A percentile compares a stretch with the other conserved stretches of the same genome.
phyloP scores from a whole-genome alignment of 2,329 filamentous ascomycete species.

The Macrophomina phaseolina region DNA sequence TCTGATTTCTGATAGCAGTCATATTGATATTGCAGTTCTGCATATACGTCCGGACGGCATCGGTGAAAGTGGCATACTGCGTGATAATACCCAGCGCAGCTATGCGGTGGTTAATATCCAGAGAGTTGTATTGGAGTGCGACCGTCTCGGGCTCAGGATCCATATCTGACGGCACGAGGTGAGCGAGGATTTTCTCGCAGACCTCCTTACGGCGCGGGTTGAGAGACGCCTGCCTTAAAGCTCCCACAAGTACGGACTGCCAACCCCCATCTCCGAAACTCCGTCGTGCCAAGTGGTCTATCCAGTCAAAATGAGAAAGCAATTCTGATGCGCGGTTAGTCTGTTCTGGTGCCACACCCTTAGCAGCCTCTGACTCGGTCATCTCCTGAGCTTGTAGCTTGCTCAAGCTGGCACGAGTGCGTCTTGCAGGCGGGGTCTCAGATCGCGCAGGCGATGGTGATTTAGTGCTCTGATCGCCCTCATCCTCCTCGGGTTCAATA shows the following conservation, averaged over 20 bases:
- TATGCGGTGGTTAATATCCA: slow-evolving; percentile 84
- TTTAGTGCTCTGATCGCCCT: slow-evolving; percentile 47
- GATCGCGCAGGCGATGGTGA: slow-evolving; percentile 50
- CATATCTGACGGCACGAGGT: slow-evolving; percentile 78
- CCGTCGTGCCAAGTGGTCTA: slow-evolving; percentile 79
- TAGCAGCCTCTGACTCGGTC: slow-evolving; percentile 3
- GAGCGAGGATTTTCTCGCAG: slow-evolving; percentile 79
- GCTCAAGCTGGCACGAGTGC: slow-evolving; percentile 83
- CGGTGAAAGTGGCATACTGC: slow-evolving; percentile 84
- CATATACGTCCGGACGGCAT: slow-evolving; percentile 84
- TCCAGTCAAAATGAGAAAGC: slow-evolving; percentile 78
- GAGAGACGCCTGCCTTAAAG: slow-evolving; percentile 84
- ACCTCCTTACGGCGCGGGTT: slow-evolving; percentile 70
- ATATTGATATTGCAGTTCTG: slow-evolving; percentile 92
- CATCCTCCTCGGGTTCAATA: slow-evolving; percentile 59
- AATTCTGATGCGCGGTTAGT: slow-evolving; percentile 74
- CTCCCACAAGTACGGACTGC: slow-evolving; percentile 86
- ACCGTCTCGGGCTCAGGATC: slow-evolving; percentile 80
- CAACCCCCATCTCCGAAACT: slow-evolving; percentile 89
- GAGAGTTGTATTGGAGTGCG: slow-evolving; percentile 69
- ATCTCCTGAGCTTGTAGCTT: slow-evolving; percentile 52
- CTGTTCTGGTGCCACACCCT: neutral
- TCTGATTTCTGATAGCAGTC: slow-evolving; percentile 93
- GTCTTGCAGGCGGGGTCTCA: slow-evolving; percentile 72
- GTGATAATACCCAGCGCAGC: slow-evolving; percentile 83